Evolutionary conservation across 2,329 filamentous ascomycete species (phyloP), one percentile per base, ranked within the genome.

Genomic region (Ceratocystis albifundus): DNA sequence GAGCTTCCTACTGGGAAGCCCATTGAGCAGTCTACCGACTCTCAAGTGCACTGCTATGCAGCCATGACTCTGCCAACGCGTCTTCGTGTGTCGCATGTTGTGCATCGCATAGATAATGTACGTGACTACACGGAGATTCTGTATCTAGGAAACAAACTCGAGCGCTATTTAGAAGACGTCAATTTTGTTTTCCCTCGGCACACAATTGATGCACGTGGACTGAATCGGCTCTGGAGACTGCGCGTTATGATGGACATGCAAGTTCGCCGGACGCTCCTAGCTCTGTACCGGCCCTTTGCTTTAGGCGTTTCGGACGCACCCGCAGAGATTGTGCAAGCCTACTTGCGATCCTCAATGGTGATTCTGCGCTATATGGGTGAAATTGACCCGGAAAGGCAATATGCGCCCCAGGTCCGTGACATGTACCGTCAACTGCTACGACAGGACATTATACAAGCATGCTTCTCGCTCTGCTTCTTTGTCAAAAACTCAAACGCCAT

Each of bases 321-420:
- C 10, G 74, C 76, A 4, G 80, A 82, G 67, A 82, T 84, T 44
- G 76, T 79, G 61, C 77, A 79, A 30, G 75, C 78, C 4, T 84
- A 83, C 68, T 72, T 84, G 45, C 76, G 79, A 62, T 83, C 80
- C 0, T 82, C 79, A 2, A 82, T 83, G 76, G 76, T 80, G 17
- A 77, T 84, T n/a, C 74, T 83, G 61, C 80, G 78, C 15, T 83
- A 82, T 67, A 73, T 83, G 57, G 80, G 83, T 68, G 80, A 83
- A 68, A 72, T 83, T 4, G 80, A 83, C 67, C 78, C 80, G 0
- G 71, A 74, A 28, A 74, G 77, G 4, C 74, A 78, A 1, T 77
- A 78, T 61, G 83, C 79, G 64, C 73, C 76, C 50, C 77, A 79
- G 53, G 75, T 81, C 28, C 76, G 76, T 69, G 79, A 81, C 67